These are phyloP conservation scores for Pleurotus platypus DNA, from an alignment of 768 basidiomycete species.

Conservation along the genomic window DNA sequence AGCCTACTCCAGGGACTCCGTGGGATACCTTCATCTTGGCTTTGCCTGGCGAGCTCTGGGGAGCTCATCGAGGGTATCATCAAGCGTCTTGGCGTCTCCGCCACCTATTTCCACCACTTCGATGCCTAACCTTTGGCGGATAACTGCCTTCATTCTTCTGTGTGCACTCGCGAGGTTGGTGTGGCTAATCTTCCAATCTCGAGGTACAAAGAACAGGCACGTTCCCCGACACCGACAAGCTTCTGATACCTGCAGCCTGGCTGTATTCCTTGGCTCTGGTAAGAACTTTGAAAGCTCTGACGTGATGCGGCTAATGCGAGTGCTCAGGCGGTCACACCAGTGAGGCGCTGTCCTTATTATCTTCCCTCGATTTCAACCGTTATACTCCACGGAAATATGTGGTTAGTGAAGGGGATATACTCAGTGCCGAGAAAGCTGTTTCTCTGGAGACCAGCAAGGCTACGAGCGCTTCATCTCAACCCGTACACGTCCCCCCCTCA, in stretches of 20 bases:
- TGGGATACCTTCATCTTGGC: not conserved
- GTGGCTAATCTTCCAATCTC: not conserved
- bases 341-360: constrained; percentile 75
- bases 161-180: not conserved
- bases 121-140: not conserved
- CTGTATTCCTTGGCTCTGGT: constrained; percentile 95
- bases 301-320: constrained; percentile 9
- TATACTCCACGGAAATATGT: constrained; percentile 82
- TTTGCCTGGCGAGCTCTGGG: not conserved
- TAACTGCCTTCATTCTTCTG: too few relatives aligned
- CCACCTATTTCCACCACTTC: not conserved
- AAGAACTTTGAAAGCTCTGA: constrained; percentile 16
- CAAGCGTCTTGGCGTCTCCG: not conserved
- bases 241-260: constrained; percentile 41
- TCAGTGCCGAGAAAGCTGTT: constrained; percentile 71
- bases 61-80: not conserved
- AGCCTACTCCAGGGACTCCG: constrained; percentile 1
- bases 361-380: constrained; percentile 67
- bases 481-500: too few relatives aligned
- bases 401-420: constrained; percentile 72
- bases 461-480: not conserved
- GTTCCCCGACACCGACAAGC: not conserved
- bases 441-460: constrained; percentile 53
- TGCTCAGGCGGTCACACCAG: constrained; percentile 86
- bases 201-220: not conserved